phyloP scores from a whole-genome alignment of 129 eudicot genomes.

The Artemisia tridentata region DNA sequence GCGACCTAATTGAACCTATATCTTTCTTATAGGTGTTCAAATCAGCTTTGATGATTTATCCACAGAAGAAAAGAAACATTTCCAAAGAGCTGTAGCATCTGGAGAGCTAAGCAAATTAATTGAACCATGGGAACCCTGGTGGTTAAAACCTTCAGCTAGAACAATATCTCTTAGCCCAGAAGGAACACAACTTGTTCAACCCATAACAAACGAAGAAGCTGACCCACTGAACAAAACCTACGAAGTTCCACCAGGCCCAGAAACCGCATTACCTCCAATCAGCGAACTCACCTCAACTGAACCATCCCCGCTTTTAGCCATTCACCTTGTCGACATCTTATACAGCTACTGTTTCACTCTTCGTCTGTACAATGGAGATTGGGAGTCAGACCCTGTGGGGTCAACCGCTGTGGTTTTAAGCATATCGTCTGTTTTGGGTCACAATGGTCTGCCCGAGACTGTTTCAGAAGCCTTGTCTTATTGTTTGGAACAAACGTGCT shows the following conservation, averaged over 20 bases:
- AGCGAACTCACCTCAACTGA: slow-evolving; percentile 53
- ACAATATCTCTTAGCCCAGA: slow-evolving; percentile 54
- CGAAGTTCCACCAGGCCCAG: slow-evolving; percentile 78
- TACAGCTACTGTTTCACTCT: slow-evolving; percentile 89
- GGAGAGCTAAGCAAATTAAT: slow-evolving; percentile 94
- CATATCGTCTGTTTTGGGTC: slow-evolving; percentile 66
- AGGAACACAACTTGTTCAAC: slow-evolving; percentile 74
- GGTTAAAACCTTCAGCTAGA: slow-evolving; percentile 82
- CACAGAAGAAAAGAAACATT: slow-evolving; percentile 54
- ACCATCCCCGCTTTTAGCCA: slow-evolving; percentile 77
- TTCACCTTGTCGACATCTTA: slow-evolving; percentile 79
- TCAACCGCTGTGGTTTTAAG: slow-evolving; percentile 48
- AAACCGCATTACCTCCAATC: slow-evolving; percentile 55
- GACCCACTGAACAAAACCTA: slow-evolving; percentile 13
- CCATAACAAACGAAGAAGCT: slow-evolving; percentile 37
- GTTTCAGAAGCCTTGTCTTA: slow-evolving; percentile 54
- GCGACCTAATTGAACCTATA: background rate
- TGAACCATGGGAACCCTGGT: slow-evolving; percentile 97
- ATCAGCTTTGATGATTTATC: slow-evolving; percentile 64
- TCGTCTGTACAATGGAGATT: slow-evolving; percentile 88
- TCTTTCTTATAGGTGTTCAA: slow-evolving; percentile 42
- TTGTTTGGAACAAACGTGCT: slow-evolving; percentile 83
- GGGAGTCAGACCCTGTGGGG: slow-evolving; percentile 72
- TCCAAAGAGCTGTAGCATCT: slow-evolving; percentile 76
- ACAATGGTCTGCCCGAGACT: slow-evolving; percentile 66